phyloP scores from a whole-genome alignment of 106 monocot species.

The Amphibolis antarctica region DNA sequence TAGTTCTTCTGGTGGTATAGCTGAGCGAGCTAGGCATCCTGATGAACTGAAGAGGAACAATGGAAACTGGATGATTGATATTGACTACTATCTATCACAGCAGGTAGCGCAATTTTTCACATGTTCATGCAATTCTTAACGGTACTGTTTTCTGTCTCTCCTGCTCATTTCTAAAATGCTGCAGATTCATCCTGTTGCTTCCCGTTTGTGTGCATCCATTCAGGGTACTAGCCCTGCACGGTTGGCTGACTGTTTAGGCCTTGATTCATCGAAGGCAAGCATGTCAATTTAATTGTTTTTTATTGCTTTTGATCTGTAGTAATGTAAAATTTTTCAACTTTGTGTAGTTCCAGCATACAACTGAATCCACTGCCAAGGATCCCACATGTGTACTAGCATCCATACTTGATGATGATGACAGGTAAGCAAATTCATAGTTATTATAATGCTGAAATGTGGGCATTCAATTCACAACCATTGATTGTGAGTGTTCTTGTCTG shows the following conservation, averaged over 20 bases:
- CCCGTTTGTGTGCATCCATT: constrained; percentile 89
- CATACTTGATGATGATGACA: constrained; percentile 65
- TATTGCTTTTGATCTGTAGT: not conserved
- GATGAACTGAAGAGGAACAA: constrained; percentile 75
- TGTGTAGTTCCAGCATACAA: constrained; percentile 46
- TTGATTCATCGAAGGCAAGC: constrained; percentile 83
- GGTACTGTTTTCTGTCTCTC: not conserved
- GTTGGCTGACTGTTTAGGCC: constrained; percentile 88
- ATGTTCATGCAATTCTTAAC: not conserved
- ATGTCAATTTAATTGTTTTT: not conserved
- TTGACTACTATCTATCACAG: constrained; percentile 91
- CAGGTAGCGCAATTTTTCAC: constrained; percentile 35
- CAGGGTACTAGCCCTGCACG: constrained; percentile 92
- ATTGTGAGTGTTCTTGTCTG: too few species aligned
- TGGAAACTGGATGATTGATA: constrained; percentile 72
- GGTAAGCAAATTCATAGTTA: constrained; percentile 42
- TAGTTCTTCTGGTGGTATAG: constrained; percentile 51
- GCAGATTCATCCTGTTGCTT: constrained; percentile 94
- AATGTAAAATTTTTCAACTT: not conserved
- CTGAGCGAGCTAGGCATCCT: constrained; percentile 89
- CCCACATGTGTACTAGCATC: constrained; percentile 34
- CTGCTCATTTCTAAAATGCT: not conserved
- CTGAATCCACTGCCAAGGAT: constrained; percentile 44
- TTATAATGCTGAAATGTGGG: too few species aligned
- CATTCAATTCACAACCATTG: too few species aligned